Evolutionary conservation across 2,329 filamentous ascomycete genomes (phyloP).

Genomic region (Nothophaeocryptopus gaeumannii): DNA sequence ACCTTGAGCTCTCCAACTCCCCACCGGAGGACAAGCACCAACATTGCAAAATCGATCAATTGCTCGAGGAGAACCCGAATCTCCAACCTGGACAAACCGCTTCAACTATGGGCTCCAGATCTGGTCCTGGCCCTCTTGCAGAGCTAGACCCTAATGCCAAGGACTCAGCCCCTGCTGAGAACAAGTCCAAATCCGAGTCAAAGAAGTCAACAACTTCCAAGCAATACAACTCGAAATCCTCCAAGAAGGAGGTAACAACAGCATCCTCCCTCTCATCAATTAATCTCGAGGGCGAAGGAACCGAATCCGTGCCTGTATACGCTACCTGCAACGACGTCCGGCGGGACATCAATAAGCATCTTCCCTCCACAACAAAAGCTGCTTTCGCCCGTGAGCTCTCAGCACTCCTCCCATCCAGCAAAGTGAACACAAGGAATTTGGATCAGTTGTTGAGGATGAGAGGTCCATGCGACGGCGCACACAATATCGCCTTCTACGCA

Average conservation of each 20-base stretch:
- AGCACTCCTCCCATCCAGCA: conserved; percentile 43
- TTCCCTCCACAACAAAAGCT: conserved; percentile 43
- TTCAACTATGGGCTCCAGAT: too few species aligned
- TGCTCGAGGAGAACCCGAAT: too few species aligned
- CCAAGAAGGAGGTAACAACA: background rate
- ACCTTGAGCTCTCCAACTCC: too few species aligned
- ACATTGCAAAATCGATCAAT: too few species aligned
- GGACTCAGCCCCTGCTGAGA: too few species aligned
- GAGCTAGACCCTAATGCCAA: too few species aligned
- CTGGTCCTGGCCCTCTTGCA: too few species aligned
- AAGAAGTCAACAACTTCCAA: too few species aligned
- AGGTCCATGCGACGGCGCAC: conserved; percentile 44
- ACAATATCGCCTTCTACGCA: conserved; percentile 53
- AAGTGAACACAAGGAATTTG: conserved; percentile 31
- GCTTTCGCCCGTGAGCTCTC: conserved; percentile 30
- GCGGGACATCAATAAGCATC: conserved; percentile 53
- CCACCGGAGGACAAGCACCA: too few species aligned
- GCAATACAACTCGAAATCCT: too few species aligned
- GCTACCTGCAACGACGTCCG: conserved; percentile 58
- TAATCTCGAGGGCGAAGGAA: conserved; percentile 48
- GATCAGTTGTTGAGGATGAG: conserved; percentile 51
- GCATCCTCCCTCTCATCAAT: conserved; percentile 38
- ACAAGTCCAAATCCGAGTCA: too few species aligned
- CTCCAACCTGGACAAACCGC: too few species aligned
- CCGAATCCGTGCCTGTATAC: conserved; percentile 48